These are phyloP conservation scores for Backusella westeae DNA, from an alignment of 192 early-diverging fungal species.

Conservation along the genomic window DNA sequence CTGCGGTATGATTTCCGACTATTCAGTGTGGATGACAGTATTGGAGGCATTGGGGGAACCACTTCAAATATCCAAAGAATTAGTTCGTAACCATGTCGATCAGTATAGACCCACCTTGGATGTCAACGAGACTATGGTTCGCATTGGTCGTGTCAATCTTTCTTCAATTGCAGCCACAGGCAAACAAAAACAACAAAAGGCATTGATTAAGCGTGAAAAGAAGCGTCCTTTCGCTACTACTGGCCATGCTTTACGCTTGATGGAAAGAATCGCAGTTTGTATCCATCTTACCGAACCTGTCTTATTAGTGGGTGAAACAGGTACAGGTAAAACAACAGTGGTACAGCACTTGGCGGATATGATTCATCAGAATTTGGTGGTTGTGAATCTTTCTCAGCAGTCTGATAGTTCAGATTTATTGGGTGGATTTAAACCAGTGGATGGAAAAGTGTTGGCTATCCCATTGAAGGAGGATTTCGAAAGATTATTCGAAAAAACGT, in stretches of 20 bases:
- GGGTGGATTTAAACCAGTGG: conserved; percentile 97
- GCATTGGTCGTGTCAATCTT: conserved; percentile 58
- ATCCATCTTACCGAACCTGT: conserved; percentile 82
- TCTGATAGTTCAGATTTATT: conserved; percentile 91
- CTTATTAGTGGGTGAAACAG: conserved; percentile 94
- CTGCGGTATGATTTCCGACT: conserved; percentile 74
- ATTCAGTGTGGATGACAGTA: conserved; percentile 59
- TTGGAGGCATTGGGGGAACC: conserved; percentile 63
- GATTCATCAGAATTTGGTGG: conserved; percentile 69
- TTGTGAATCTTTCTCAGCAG: conserved; percentile 98
- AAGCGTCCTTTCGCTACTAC: conserved; percentile 84
- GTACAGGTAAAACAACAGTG: conserved; percentile 96
- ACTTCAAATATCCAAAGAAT: conserved; percentile 64
- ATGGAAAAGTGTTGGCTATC: conserved; percentile 74
- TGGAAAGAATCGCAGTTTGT: conserved; percentile 86
- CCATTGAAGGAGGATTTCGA: conserved; percentile 86
- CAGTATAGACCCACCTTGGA: conserved; percentile 64
- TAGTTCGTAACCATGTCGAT: conserved; percentile 69
- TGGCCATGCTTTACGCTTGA: conserved; percentile 68
- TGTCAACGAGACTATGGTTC: conserved; percentile 36
- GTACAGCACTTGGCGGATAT: conserved; percentile 89
- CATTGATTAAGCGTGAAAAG: conserved; percentile 31
- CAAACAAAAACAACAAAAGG: conserved; percentile 27
- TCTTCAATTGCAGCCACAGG: conserved; percentile 33
- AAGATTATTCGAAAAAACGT: conserved; percentile 78